Evolutionary conservation across 768 basidiomycete species (phyloP).

Genomic region (Glaciozyma martinii): DNA sequence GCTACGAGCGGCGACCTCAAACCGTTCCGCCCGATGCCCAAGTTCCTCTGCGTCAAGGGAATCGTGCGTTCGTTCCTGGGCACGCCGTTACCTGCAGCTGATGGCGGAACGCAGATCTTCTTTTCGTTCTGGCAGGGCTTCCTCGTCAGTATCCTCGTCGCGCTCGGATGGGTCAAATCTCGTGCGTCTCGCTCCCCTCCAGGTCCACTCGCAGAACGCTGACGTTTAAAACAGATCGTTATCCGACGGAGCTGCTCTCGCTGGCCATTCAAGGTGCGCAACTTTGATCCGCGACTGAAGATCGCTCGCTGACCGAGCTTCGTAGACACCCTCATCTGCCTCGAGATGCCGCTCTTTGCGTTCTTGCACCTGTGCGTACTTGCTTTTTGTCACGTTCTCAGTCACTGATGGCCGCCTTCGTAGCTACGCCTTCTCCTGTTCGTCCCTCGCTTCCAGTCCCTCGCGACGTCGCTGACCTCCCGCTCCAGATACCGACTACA

Average conservation of each 20-base stretch:
- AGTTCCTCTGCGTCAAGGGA: slow-evolving; percentile 97
- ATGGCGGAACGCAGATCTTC: slow-evolving; percentile 44
- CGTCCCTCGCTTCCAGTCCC: neutral
- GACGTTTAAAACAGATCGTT: slow-evolving; percentile 10
- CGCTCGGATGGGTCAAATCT: slow-evolving; percentile 60
- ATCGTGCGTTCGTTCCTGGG: slow-evolving; percentile 47
- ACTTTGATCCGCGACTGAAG: no score
- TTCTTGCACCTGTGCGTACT: slow-evolving; percentile 59
- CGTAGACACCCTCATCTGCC: slow-evolving; percentile 81
- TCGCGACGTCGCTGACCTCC: neutral
- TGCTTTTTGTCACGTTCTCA: neutral
- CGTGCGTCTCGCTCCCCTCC: slow-evolving; percentile 36
- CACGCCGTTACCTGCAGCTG: no score
- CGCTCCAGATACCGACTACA: slow-evolving; percentile 60
- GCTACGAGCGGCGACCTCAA: slow-evolving; percentile 79
- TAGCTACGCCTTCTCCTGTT: slow-evolving; percentile 67
- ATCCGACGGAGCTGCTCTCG: slow-evolving; percentile 56
- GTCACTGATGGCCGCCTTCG: neutral
- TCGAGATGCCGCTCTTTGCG: slow-evolving; percentile 97
- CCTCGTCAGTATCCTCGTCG: slow-evolving; percentile 76
- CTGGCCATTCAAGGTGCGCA: slow-evolving; percentile 47
- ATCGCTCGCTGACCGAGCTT: slow-evolving; percentile 35
- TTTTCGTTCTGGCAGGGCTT: slow-evolving; percentile 98
- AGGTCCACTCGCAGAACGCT: neutral
- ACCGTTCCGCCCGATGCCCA: slow-evolving; percentile 74